A percentile compares a stretch with the other conserved stretches of the same genome.
Evolutionary conservation across 1,139 yeast genomes (phyloP).

Genomic region (Yamadazyma diddensiae): DNA sequence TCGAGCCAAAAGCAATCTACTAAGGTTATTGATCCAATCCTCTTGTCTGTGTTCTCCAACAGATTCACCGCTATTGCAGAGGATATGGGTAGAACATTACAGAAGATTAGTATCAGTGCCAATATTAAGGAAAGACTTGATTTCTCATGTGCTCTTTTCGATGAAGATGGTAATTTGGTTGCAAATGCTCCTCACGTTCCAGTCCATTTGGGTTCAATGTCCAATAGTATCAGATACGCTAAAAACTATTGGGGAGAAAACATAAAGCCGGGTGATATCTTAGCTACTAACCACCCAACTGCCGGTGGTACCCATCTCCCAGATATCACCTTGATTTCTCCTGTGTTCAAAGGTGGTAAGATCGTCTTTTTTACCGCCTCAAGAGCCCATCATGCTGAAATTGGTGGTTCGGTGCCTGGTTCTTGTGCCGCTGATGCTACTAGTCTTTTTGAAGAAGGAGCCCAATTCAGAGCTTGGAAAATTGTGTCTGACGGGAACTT

Average conservation of each 20-base stretch:
- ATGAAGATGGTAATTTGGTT: slow-evolving; percentile 67
- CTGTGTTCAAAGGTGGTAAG: slow-evolving; percentile 35
- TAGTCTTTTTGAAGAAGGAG: slow-evolving; percentile 41
- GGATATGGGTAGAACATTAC: slow-evolving; percentile 80
- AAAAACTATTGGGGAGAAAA: slow-evolving; percentile 59
- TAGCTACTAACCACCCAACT: slow-evolving; percentile 74
- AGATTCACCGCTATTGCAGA: slow-evolving; percentile 86
- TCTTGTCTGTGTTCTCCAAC: slow-evolving; percentile 74
- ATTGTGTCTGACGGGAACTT: slow-evolving; percentile 33
- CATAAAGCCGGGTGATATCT: slow-evolving; percentile 64
- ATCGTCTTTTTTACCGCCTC: slow-evolving; percentile 44
- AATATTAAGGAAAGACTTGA: slow-evolving; percentile 80
- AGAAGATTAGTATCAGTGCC: slow-evolving; percentile 76
- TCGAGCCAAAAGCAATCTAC: slow-evolving; percentile 6
- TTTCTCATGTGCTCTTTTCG: slow-evolving; percentile 80
- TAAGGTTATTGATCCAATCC: slow-evolving; percentile 58
- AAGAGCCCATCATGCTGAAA: slow-evolving; percentile 46
- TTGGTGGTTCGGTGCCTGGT: slow-evolving; percentile 43
- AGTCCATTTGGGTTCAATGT: slow-evolving; percentile 83
- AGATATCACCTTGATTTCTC: slow-evolving; percentile 76
- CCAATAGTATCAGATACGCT: slow-evolving; percentile 69
- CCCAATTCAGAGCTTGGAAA: slow-evolving; percentile 37
- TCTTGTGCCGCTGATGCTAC: slow-evolving; percentile 45
- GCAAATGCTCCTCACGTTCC: slow-evolving; percentile 90
- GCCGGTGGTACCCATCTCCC: slow-evolving; percentile 82